Evolutionary conservation across 108 stramenopile species (phyloP).

Genomic region (Cyclotella cryptica): DNA sequence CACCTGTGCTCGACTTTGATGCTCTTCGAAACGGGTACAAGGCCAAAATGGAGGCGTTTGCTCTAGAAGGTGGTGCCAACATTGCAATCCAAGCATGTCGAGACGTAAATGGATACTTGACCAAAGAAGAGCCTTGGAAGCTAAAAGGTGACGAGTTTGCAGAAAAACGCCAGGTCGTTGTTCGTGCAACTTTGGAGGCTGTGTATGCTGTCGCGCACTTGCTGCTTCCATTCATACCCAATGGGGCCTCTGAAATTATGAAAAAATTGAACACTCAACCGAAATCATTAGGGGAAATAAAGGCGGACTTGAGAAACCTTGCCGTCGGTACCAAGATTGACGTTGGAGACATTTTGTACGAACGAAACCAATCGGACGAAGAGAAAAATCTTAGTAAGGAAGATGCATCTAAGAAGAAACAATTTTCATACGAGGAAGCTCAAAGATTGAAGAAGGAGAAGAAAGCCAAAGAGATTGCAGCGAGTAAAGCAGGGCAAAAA

Average conservation of each 20-base stretch:
- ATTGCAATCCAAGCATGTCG: slow-evolving; percentile 83
- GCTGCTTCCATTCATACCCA: slow-evolving; percentile 91
- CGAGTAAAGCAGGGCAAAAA: slow-evolving; percentile 58
- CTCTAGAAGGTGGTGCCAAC: slow-evolving; percentile 79
- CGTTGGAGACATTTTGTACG: slow-evolving; percentile 81
- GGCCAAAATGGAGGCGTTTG: slow-evolving; percentile 81
- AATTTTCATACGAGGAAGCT: slow-evolving; percentile 76
- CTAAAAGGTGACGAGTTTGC: slow-evolving; percentile 89
- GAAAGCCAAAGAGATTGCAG: slow-evolving; percentile 74
- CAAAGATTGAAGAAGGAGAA: slow-evolving; percentile 86
- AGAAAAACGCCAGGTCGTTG: slow-evolving; percentile 76
- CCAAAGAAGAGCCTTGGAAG: slow-evolving; percentile 96
- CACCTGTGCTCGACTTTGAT: slow-evolving; percentile 65
- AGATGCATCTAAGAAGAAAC: slow-evolving; percentile 74
- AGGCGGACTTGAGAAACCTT: slow-evolving; percentile 69
- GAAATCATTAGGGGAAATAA: slow-evolving; percentile 56
- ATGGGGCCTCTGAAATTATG: slow-evolving; percentile 85
- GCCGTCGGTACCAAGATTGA: slow-evolving; percentile 69
- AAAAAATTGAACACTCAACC: slow-evolving; percentile 88
- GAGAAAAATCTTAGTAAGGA: slow-evolving; percentile 70
- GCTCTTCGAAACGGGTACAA: slow-evolving; percentile 60
- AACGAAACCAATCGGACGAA: slow-evolving; percentile 67
- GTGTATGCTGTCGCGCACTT: slow-evolving; percentile 94
- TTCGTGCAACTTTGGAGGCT: slow-evolving; percentile 93
- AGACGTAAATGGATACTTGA: slow-evolving; percentile 95